Evolutionary conservation across 129 eudicot genomes (phyloP), one percentile per base, ranked within the genome.

Genomic region (Scalesia atractyloides): DNA sequence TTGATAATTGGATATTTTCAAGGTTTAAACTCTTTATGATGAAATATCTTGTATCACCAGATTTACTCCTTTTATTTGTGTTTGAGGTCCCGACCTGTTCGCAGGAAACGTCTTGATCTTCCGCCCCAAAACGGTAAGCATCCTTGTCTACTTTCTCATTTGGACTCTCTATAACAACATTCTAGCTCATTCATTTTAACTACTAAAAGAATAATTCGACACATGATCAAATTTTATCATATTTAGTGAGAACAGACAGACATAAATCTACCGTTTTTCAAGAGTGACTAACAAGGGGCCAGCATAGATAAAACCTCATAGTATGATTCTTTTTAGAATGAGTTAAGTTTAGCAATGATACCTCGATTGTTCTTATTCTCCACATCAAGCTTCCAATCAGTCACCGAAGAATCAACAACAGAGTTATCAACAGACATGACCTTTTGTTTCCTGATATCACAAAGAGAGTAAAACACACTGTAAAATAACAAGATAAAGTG

Each of bases 1-100:
- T 56, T 72, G 96, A 93, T 73, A 85, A 74, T 77, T 85, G 88
- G 75, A 93, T 84, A 80, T 89, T 93, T 69, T 89, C 86, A 79
- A 82, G 92, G 79, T 84, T 89, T 79, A 93, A 80, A 82, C 98
- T 89, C 84, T 93, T 93, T 70, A 93, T 93, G 70, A 93, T 76
- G 82, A 93, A 89, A 80, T 89, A 93, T 88, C 90, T 87, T 75
- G 88, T 85, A 52, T 73, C 82, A 46, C 24, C 57, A 14, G 66
- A 41, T 81, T 76, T 83, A 75, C 74, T 81, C 61, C 79, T 80
- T 84, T 77, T 78, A 57, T 73, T 68, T 74, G 81, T 81, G 76
- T 79, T 67, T 67, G 84, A 83, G 34, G 81, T 78, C 68, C 85
- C 92, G 65, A 82, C 81, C 59, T 77, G 83, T 53, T 84, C 84